Evolutionary conservation across 1,139 yeast genomes (phyloP).

Genomic region (Nakaseomyces kungkrabaensis): DNA sequence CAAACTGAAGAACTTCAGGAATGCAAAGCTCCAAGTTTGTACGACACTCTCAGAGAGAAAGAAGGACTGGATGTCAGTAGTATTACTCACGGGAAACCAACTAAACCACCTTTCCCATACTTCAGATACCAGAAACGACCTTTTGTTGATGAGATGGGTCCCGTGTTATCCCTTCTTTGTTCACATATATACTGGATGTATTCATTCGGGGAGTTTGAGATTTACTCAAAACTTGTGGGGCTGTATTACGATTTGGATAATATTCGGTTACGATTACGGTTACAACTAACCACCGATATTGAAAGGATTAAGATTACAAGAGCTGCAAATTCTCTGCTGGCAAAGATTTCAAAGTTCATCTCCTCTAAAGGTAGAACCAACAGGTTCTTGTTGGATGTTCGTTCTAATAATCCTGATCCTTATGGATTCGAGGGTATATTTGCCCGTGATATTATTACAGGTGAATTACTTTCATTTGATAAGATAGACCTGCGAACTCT

Average conservation of each 20-base stretch:
- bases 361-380: slow-evolving; percentile 33
- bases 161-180: slow-evolving; percentile 47
- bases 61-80: slow-evolving; percentile 13
- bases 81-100: slow-evolving; percentile 12
- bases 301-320: slow-evolving; percentile 51
- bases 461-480: slow-evolving; percentile 46
- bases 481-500: slow-evolving; percentile 43
- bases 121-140: slow-evolving; percentile 36
- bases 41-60: slow-evolving; percentile 24
- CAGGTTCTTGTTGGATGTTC: slow-evolving; percentile 21
- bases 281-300: slow-evolving; percentile 47
- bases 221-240: slow-evolving; percentile 44
- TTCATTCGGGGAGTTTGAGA: slow-evolving; percentile 56
- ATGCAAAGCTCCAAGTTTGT: slow-evolving; percentile 15
- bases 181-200: slow-evolving; percentile 62
- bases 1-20: slow-evolving; percentile 32
- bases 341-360: slow-evolving; percentile 60
- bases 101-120: slow-evolving; percentile 48
- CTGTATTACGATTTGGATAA: slow-evolving; percentile 55
- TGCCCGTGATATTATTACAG: slow-evolving; percentile 52
- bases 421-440: slow-evolving; percentile 68
- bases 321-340: slow-evolving; percentile 49
- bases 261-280: slow-evolving; percentile 48
- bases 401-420: slow-evolving; percentile 49
- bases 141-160: slow-evolving; percentile 46